Conservation (phyloP, 2,329 filamentous ascomycete species). For the Talaromyces sp. region DNA sequence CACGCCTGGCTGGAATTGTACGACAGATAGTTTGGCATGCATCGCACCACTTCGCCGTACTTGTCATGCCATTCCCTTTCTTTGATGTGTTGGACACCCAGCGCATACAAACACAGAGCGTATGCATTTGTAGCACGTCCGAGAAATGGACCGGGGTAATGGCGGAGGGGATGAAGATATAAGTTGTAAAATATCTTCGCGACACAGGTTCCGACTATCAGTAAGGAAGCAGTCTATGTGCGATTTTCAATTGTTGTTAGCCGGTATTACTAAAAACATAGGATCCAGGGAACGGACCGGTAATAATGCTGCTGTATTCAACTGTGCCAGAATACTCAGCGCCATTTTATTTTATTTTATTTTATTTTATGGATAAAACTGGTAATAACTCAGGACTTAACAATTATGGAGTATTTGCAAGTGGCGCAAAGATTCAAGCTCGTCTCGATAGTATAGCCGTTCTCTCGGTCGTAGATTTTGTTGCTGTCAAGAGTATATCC, state of each 20-base stretch:
- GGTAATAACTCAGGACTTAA: neutral
- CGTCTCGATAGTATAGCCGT: no score
- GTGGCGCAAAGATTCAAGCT: no score
- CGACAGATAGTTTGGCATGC: constrained; percentile 37
- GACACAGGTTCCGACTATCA: neutral
- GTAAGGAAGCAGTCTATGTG: neutral
- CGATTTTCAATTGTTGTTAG: neutral
- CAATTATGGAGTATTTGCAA: no score
- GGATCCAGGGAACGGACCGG: neutral
- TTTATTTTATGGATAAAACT: no score
- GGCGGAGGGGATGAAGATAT: constrained; percentile 6
- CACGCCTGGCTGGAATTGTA: constrained; percentile 35
- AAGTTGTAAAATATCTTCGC: constrained; percentile 2
- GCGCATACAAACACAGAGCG: constrained; percentile 1
- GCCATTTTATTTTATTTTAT: neutral
- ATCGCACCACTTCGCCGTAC: constrained; percentile 34
- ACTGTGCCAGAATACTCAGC: neutral
- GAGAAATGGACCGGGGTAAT: constrained; percentile 5
- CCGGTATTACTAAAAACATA: neutral
- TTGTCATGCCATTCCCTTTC: constrained; percentile 23
- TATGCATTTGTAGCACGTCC: neutral
- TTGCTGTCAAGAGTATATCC: no score
- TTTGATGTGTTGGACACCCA: constrained; percentile 18
- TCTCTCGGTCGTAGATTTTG: no score
- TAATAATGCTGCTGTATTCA: neutral